These are phyloP conservation scores for Passalora sequoiae DNA, from an alignment of 2,329 filamentous ascomycete genomes.

Conservation along the genomic window DNA sequence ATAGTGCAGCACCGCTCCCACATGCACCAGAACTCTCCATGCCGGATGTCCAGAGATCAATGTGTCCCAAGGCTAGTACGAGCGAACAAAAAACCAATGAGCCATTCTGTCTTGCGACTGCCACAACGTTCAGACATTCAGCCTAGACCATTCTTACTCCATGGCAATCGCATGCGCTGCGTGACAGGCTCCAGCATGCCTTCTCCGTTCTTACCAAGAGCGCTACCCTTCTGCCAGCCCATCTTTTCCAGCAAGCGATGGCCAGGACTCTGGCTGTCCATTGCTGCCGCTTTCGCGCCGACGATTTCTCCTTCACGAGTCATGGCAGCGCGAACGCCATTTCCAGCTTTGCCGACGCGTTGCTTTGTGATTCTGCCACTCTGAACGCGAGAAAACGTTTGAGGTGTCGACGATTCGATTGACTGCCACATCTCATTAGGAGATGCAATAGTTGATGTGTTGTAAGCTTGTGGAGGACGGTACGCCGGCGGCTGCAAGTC, in stretches of 20 bases:
- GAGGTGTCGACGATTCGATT: too few relatives aligned
- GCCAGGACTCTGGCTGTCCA: conserved; percentile 77
- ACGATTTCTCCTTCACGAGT: conserved; percentile 85
- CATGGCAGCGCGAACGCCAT: conserved; percentile 39
- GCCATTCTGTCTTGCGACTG: too few relatives aligned
- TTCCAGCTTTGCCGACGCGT: background rate
- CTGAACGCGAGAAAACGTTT: background rate
- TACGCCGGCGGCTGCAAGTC: too few relatives aligned
- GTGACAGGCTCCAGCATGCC: conserved; percentile 81
- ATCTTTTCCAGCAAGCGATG: conserved; percentile 90
- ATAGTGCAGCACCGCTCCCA: too few relatives aligned
- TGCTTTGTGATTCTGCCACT: conserved; percentile 1
- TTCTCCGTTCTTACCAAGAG: conserved; percentile 74
- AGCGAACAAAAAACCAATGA: too few relatives aligned
- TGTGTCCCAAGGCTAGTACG: too few relatives aligned
- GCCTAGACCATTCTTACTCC: conserved; percentile 73
- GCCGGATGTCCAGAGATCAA: too few relatives aligned
- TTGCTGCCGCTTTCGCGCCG: conserved; percentile 75
- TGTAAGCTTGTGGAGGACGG: too few relatives aligned
- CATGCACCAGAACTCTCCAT: too few relatives aligned
- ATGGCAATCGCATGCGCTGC: conserved; percentile 73
- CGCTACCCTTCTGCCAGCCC: conserved; percentile 88
- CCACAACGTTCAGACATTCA: too few relatives aligned
- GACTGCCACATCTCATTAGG: background rate
- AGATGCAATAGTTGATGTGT: background rate